Percentiles rank a stretch among this genome's conserved stretches.
phyloP scores from a whole-genome alignment of 2,329 filamentous ascomycete species.

The Chaetomium strumarium region DNA sequence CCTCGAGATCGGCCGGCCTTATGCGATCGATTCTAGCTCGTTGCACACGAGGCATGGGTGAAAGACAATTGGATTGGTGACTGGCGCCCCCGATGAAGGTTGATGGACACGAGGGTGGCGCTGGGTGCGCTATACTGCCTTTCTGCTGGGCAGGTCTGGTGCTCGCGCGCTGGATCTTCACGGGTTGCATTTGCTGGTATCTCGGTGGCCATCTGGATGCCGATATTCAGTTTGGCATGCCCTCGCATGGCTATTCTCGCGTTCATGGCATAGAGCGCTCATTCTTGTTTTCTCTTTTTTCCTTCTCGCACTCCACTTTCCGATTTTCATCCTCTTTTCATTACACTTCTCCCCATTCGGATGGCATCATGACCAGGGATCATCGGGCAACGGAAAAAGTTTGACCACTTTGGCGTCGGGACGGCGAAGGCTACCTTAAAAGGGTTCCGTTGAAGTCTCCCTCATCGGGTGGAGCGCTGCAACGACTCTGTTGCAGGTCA shows the following conservation, averaged over 20 bases:
- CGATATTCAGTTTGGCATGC: slow-evolving; percentile 22
- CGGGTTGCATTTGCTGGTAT: slow-evolving; percentile 27
- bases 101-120: slow-evolving; percentile 24
- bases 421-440: slow-evolving; percentile 15
- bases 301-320: slow-evolving; percentile 5
- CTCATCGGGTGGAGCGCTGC: slow-evolving; percentile 17
- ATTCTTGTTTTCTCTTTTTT: slow-evolving; percentile 20
- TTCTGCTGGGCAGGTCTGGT: slow-evolving; percentile 23
- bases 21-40: slow-evolving; percentile 17
- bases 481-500: slow-evolving; percentile 15
- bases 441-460: slow-evolving; percentile 17
- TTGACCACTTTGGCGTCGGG: slow-evolving; percentile 23
- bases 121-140: slow-evolving; percentile 25
- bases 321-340: slow-evolving; percentile 1
- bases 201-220: slow-evolving; percentile 31
- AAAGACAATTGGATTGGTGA: slow-evolving; percentile 17
- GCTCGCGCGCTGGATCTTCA: slow-evolving; percentile 26
- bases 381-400: slow-evolving; percentile 25
- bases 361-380: slow-evolving; percentile 21
- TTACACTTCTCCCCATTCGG: slow-evolving; percentile 3
- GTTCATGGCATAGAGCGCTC: slow-evolving; percentile 11
- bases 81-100: slow-evolving; percentile 18
- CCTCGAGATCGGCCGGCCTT: slow-evolving; percentile 16
- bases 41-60: slow-evolving; percentile 18
- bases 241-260: slow-evolving; percentile 16